Percentiles rank a stretch among this genome's conserved stretches.
Evolutionary conservation across 257 asterid genomes (phyloP).

Genomic region (Nicotiana tomentosiformis): DNA sequence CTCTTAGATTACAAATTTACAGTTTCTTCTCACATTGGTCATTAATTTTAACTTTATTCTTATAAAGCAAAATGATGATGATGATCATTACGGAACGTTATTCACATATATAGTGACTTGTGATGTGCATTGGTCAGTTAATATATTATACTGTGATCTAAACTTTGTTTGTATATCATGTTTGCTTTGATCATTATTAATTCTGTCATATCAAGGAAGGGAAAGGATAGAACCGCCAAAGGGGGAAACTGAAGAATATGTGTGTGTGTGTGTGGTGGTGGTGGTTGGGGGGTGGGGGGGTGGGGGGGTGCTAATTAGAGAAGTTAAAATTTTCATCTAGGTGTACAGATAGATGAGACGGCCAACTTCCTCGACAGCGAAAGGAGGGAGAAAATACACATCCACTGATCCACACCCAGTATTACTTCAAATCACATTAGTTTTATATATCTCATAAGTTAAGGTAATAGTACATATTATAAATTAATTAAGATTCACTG

Average conservation of each 20-base stretch:
- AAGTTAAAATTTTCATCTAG: not conserved
- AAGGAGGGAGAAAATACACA: constrained; percentile 3
- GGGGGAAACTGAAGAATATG: not conserved
- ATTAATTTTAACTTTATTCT: not conserved
- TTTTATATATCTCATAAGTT: not conserved
- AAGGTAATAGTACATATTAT: too few relatives aligned
- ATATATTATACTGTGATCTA: not conserved
- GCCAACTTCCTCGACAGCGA: constrained; percentile 30
- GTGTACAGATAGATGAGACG: not conserved
- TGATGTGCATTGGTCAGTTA: not conserved
- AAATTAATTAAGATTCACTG: not conserved
- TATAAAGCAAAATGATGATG: not conserved
- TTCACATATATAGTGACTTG: not conserved
- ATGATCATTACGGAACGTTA: not conserved
- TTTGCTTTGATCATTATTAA: not conserved
- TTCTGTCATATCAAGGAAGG: not conserved
- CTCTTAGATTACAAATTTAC: not conserved
- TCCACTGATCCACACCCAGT: too few relatives aligned
- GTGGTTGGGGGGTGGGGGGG: too few relatives aligned
- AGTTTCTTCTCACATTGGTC: not conserved
- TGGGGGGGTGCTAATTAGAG: not conserved
- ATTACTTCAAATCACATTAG: not conserved
- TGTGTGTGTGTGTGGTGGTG: too few relatives aligned
- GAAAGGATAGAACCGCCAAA: not conserved
- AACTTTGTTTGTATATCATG: not conserved